Conservation (phyloP, 768 basidiomycete species). For the Strobilomyces echinocephalus region DNA sequence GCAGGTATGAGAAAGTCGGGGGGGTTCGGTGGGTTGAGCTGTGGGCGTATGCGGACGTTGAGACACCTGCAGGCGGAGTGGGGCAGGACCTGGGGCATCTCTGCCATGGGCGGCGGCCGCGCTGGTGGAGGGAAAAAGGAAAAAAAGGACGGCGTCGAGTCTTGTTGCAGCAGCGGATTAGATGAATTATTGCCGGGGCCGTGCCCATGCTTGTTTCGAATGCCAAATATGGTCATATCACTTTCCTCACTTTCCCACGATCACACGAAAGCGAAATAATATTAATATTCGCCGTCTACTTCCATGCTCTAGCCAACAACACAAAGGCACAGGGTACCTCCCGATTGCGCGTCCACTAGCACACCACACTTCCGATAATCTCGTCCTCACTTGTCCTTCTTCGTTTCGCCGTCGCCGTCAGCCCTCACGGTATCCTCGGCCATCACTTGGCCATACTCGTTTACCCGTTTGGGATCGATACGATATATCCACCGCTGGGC, state of each 20-base stretch:
- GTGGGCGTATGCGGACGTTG: constrained; percentile 55
- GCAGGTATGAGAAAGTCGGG: constrained; percentile 31
- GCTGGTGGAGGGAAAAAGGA: constrained; percentile 18
- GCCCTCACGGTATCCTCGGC: constrained; percentile 39
- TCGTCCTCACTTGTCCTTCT: constrained; percentile 43
- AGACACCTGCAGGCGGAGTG: constrained; percentile 64
- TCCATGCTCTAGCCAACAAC: not conserved
- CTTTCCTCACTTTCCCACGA: constrained; percentile 16
- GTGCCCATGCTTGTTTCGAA: constrained; percentile 23
- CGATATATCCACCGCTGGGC: constrained; percentile 93
- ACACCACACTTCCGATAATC: constrained; percentile 1
- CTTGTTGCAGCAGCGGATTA: constrained; percentile 25
- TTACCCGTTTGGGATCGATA: constrained; percentile 88
- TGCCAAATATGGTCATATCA: constrained; percentile 23
- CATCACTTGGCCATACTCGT: constrained; percentile 92
- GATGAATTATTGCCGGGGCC: constrained; percentile 32
- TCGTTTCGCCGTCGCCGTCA: constrained; percentile 44
- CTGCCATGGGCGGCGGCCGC: constrained; percentile 20
- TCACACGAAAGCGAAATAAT: constrained; percentile 6
- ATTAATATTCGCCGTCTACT: too few species aligned
- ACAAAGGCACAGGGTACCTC: constrained; percentile 3
- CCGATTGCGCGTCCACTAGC: too few species aligned
- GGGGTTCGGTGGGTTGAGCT: constrained; percentile 26
- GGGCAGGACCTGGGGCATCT: constrained; percentile 13
- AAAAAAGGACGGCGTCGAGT: constrained; percentile 21